Base-by-base conservation (phyloP, 345 rosid species). In the Eutrema japonicum region DNA sequence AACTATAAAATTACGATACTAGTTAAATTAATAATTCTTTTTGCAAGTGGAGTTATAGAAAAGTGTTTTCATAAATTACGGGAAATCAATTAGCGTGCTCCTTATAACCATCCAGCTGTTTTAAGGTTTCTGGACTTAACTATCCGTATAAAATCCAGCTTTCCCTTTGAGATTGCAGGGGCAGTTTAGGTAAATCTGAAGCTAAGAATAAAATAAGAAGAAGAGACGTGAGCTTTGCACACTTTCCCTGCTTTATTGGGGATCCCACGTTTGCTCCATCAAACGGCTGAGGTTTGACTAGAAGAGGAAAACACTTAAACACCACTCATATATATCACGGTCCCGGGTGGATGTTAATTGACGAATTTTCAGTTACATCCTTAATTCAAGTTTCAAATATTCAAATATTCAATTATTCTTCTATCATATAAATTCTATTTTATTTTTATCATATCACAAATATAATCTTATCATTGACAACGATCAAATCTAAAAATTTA, bases 91-190 rank as follows among this genome's bases (percentile, higher is more conserved):
- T 47, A 42, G 45, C 64, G 65, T 76, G 75, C 70, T 27, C 55
- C 12, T 69, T 37, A 61, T 62, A 65, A 69, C 7, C 10, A 76
- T 76, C 70, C 75, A 76, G 70, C 70, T 62, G 60, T 68, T 61
- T 52, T 37, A 37, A 54, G 51, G 41, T 30, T 36, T 35, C 1
- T 53, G 36, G 64, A 75, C 64, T 52, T 53, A 36, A 45, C 10
- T 45, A 52, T 27, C 79, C 64, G 45, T 60, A 42, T 8, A 68
- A 60, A 7, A 32, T 75, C 50, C 12, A 68, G 63, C 11, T 51
- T 48, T 10, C 2, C 12, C 10, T 33, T 2, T 7, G 32, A 33
- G 46, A 43, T 33, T 32, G 27, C 4, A 52, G 62, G 66, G 79
- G 36, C 7, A 50, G n/a, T 61, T 69, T 33, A 6, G 74, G 61